Percentiles rank a stretch among this genome's conserved stretches.
Evolutionary conservation across 805 yeast genomes (phyloP).

Genomic region (Wickerhamiella domercqiae): DNA sequence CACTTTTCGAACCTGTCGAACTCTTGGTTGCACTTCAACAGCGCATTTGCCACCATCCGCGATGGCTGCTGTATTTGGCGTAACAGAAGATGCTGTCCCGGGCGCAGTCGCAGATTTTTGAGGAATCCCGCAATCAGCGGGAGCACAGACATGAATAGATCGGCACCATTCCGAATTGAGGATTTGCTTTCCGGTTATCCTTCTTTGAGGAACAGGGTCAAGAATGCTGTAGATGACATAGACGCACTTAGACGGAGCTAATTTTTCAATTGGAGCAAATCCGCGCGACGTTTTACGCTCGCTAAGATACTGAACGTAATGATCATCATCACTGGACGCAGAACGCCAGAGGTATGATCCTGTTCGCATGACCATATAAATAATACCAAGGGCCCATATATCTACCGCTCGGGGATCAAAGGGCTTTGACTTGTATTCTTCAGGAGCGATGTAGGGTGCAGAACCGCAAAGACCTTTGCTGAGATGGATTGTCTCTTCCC

Average conservation of each 20-base stretch:
- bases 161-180: slow-evolving; percentile 91
- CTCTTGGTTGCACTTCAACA: no score
- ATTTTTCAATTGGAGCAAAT: slow-evolving; percentile 74
- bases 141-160: slow-evolving; percentile 63
- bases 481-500: slow-evolving; percentile 58
- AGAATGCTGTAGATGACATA: slow-evolving; percentile 83
- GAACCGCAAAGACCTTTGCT: slow-evolving; percentile 66
- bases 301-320: slow-evolving; percentile 53
- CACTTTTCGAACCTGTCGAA: no score
- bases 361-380: slow-evolving; percentile 65
- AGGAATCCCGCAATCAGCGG: no score
- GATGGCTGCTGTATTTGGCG: no score
- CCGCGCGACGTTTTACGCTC: slow-evolving; percentile 72
- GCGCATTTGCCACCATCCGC: no score
- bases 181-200: slow-evolving; percentile 76
- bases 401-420: slow-evolving; percentile 72
- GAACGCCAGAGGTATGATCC: slow-evolving; percentile 79
- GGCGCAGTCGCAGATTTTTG: no score
- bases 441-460: slow-evolving; percentile 85
- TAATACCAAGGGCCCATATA: slow-evolving; percentile 75
- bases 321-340: slow-evolving; percentile 43
- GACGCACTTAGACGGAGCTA: slow-evolving; percentile 76
- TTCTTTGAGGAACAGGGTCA: slow-evolving; percentile 74
- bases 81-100: no score
- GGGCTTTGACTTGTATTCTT: slow-evolving; percentile 41